Base-by-base conservation (phyloP, 2,329 filamentous ascomycete genomes). In the Graphilbum ipis-grandicollis region DNA sequence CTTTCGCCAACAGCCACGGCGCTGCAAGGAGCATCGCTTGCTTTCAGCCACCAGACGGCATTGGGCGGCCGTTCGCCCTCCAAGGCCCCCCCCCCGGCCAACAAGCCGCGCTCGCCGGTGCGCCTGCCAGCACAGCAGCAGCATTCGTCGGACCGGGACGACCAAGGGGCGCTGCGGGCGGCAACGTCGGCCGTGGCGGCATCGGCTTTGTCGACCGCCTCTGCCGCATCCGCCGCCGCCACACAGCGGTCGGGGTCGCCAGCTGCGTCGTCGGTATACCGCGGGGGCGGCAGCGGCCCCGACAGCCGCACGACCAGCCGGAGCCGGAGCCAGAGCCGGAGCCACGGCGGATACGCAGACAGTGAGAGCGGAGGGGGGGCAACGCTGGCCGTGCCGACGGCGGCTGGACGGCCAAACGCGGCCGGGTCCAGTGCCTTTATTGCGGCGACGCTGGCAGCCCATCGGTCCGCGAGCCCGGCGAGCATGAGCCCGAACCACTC, bases 401-500 rank as follows among this genome's bases (percentile, higher is more conserved):
- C 18, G 7, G 29, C 5, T 7, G 29, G 29, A 15, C 29, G 29
- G 3, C 13, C 32, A 14, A 2, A 4, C 21, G 19, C 17, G 8
- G 30, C 19, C 19, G 14, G 64, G 40, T 46, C 50, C 4, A 63
- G 73, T 6, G 77, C 70, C 5, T 67, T 69, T 42, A 68, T 76
- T 42, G 73, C 73, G 12, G 72, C 72, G 12, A 70, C 63, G 22
- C 54, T 75, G 19, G 73, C 71, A 3, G 75, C 74, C 17, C 75
- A 71, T 38, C 61, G 75, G 50, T 68, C 71, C 14, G 65, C 60
- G 19, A 71, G 70, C 43, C 58, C 65, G 5, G 23, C n/a, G n/a
- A n/a, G 39, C 19, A 14, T 40, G 10, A 66, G 53, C 40, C 62
- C 57, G 19, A 63, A 59, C 39, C 47, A 35, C 47, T 53, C 32